Percentiles rank a stretch among this genome's conserved stretches.
Evolutionary conservation across 257 asterid species (phyloP).

Genomic region (Nicotiana undulata): DNA sequence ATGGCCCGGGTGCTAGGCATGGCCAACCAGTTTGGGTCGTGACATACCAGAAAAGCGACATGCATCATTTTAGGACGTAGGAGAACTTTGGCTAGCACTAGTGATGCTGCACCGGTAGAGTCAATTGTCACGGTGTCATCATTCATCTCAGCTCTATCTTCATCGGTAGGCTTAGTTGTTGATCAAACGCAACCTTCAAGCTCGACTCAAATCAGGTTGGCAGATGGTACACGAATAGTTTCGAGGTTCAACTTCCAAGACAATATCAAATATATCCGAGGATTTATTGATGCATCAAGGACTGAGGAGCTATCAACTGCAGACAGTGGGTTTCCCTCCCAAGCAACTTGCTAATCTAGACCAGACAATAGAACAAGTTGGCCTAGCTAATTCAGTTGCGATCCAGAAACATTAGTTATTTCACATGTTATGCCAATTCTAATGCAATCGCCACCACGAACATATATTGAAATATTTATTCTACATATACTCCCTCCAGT

Average conservation of each 20-base stretch:
- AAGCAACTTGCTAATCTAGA: conserved; percentile 51
- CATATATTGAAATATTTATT: neutral
- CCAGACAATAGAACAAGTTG: conserved; percentile 72
- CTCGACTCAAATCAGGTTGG: conserved; percentile 69
- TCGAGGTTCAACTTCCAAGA: conserved; percentile 68
- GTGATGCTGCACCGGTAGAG: conserved; percentile 16
- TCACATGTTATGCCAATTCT: no score
- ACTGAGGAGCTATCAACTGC: conserved; percentile 60
- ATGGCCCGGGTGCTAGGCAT: no score
- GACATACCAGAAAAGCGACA: conserved; percentile 14
- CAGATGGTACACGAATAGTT: conserved; percentile 75
- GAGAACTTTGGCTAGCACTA: conserved; percentile 32
- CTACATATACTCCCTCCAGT: no score
- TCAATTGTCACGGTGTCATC: conserved; percentile 10
- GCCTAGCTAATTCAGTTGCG: conserved; percentile 70
- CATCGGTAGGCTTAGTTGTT: conserved; percentile 44
- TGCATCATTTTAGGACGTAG: conserved; percentile 49
- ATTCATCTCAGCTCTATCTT: conserved; percentile 34
- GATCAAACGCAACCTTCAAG: conserved; percentile 53
- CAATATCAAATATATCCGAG: conserved; percentile 58
- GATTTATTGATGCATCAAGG: conserved; percentile 67
- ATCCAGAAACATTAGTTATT: conserved; percentile 47
- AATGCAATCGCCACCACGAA: neutral
- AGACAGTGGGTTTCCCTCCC: conserved; percentile 77
- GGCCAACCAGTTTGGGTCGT: no score